phyloP scores from a whole-genome alignment of 2,329 filamentous ascomycete species.

The Ophiostoma novo-ulmi region DNA sequence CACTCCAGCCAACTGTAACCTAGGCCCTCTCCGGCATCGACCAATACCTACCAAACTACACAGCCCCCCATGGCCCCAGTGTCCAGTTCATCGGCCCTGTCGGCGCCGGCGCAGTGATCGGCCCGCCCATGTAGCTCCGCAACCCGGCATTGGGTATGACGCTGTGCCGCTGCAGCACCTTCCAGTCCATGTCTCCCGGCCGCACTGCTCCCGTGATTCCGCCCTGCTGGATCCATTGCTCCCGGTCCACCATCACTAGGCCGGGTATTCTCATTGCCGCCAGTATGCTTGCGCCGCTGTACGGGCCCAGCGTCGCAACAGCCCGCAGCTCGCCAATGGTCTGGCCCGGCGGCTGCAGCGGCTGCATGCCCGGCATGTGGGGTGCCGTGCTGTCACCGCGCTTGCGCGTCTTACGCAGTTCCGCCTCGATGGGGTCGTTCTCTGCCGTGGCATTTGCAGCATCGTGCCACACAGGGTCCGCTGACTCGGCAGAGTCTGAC shows the following conservation, averaged over 20 bases:
- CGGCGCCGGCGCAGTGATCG: slow-evolving; percentile 29
- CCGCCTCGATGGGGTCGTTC: slow-evolving; percentile 53
- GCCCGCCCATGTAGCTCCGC: slow-evolving; percentile 38
- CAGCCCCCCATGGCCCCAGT: slow-evolving; percentile 56
- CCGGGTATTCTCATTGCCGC: slow-evolving; percentile 64
- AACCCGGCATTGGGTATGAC: slow-evolving; percentile 50
- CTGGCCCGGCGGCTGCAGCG: slow-evolving; percentile 24
- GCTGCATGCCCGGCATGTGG: slow-evolving; percentile 12
- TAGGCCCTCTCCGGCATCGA: neutral
- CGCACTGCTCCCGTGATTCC: slow-evolving; percentile 54
- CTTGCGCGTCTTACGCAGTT: slow-evolving; percentile 41
- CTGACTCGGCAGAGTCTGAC: slow-evolving; percentile 4
- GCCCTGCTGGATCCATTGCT: slow-evolving; percentile 66
- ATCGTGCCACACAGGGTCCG: slow-evolving; percentile 35
- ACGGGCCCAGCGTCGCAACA: slow-evolving; percentile 65
- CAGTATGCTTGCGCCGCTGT: slow-evolving; percentile 67
- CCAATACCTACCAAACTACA: slow-evolving; percentile 22
- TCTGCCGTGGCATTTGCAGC: slow-evolving; percentile 37
- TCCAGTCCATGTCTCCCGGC: slow-evolving; percentile 54
- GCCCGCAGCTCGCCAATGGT: slow-evolving; percentile 53
- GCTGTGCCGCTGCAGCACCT: slow-evolving; percentile 58
- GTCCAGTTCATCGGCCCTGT: slow-evolving; percentile 52
- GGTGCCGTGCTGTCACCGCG: slow-evolving; percentile 30
- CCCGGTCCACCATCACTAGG: slow-evolving; percentile 64
- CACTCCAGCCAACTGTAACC: neutral